Percentiles rank a stretch among this genome's conserved stretches.
These are phyloP conservation scores for Deinandra increscens DNA, from an alignment of 129 eudicot species.

Conservation along the genomic window DNA sequence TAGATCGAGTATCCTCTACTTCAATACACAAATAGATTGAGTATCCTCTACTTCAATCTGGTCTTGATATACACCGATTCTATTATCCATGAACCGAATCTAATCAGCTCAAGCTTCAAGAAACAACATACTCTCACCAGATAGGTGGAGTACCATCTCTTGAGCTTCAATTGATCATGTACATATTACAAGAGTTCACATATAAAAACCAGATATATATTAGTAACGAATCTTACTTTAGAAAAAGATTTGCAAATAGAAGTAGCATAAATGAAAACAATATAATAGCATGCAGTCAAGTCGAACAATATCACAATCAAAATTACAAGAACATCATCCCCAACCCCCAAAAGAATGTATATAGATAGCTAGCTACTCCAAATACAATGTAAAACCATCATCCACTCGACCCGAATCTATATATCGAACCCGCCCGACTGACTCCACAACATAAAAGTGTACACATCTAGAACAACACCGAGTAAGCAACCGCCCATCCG, in stretches of 20 bases:
- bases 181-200: too few species aligned
- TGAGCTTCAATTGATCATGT: too few species aligned
- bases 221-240: neutral
- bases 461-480: conserved; percentile 40
- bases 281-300: conserved; percentile 23
- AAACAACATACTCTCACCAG: too few species aligned
- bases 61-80: too few species aligned
- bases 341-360: conserved; percentile 33
- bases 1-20: too few species aligned
- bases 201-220: too few species aligned
- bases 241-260: neutral
- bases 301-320: conserved; percentile 32
- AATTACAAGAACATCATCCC: conserved; percentile 37
- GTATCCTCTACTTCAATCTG: too few species aligned
- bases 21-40: too few species aligned
- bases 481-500: conserved; percentile 44
- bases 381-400: conserved; percentile 32
- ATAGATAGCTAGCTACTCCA: conserved; percentile 36
- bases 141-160: too few species aligned
- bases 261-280: conserved; percentile 23
- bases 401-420: conserved; percentile 4
- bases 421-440: conserved; percentile 24
- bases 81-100: too few species aligned
- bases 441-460: conserved; percentile 5
- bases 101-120: too few species aligned